Evolutionary conservation across 192 early-diverging fungal genomes (phyloP), one percentile per base, ranked within the genome.

Genomic region (Lobosporangium transversale): DNA sequence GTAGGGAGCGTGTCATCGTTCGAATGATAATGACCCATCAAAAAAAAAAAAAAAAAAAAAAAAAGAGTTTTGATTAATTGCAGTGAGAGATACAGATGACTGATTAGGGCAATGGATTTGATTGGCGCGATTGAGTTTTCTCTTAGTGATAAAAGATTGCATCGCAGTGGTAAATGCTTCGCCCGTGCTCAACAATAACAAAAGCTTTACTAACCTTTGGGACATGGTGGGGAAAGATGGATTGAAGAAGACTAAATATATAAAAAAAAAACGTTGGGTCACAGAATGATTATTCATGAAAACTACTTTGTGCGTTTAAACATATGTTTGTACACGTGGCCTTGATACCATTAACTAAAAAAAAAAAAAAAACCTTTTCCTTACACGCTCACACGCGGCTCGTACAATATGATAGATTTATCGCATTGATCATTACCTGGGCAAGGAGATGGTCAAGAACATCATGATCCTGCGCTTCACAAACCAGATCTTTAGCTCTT

Each of bases 371-470:
- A n/a, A n/a, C n/a, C n/a, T n/a, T n/a, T n/a, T n/a, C n/a, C n/a
- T n/a, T n/a, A n/a, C n/a, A n/a, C n/a, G n/a, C n/a, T n/a, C n/a
- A n/a, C n/a, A n/a, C n/a, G n/a, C n/a, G n/a, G n/a, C n/a, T n/a
- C n/a, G n/a, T n/a, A n/a, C n/a, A n/a, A n/a, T n/a, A n/a, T n/a
- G n/a, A 26, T 68, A 82, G 90, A 92, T 97, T 53, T 96, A 94
- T 84, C 89, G 95, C 55, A 97, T 98, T 53, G 96, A 98, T 74
- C 96, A 98, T 81, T 98, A 98, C 74, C 82, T 98, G 42, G 96
- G 96, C 53, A 98, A 98, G 83, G 96, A 98, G 66, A 95, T 98
- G 93, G 95, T 95, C 70, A 96, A 96, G 85, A 96, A 96, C 83
- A 85, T 96, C 54, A 89, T 96, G 84, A 89, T 91, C 8, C 80